A percentile compares a stretch with the other conserved stretches of the same genome.
Evolutionary conservation across 75 land plant species (phyloP).

Genomic region (Ceratopteris richardii): DNA sequence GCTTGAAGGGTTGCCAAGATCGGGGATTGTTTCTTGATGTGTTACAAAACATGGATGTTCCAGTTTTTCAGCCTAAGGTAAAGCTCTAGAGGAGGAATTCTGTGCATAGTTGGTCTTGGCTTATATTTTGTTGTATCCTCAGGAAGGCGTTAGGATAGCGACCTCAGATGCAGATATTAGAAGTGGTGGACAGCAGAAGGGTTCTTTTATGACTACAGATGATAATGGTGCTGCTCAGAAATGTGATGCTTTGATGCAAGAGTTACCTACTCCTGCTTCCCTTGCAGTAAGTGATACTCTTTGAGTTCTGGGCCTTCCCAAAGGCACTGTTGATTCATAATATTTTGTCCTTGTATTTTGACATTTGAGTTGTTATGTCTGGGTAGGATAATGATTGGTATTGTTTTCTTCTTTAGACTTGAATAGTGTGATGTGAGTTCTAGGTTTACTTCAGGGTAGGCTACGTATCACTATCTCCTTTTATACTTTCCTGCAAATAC

Average conservation of each 20-base stretch:
- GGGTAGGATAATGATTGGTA: too few relatives aligned
- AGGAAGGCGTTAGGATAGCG: constrained; percentile 53
- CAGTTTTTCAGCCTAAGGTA: constrained; percentile 45
- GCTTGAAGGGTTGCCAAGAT: constrained; percentile 49
- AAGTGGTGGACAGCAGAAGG: constrained; percentile 20
- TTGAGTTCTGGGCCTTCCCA: too few relatives aligned
- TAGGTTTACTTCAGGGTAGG: too few relatives aligned
- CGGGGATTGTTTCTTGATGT: constrained; percentile 28
- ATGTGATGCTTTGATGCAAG: constrained; percentile 30
- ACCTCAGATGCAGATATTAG: constrained; percentile 35
- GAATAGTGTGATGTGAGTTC: too few relatives aligned
- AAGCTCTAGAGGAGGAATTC: neutral
- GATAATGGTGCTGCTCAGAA: constrained; percentile 30
- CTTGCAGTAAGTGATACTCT: constrained; percentile 31
- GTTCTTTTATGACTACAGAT: constrained; percentile 12
- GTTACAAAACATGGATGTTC: constrained; percentile 27
- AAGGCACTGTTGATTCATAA: too few relatives aligned
- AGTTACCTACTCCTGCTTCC: constrained; percentile 43
- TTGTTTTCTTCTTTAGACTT: too few relatives aligned
- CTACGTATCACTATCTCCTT: too few relatives aligned
- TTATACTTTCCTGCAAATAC: too few relatives aligned
- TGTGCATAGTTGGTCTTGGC: neutral
- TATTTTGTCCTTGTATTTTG: too few relatives aligned
- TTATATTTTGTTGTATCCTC: constrained; percentile 6
- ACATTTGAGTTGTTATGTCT: too few relatives aligned